Conservation (phyloP, 2,329 filamentous ascomycete species). For the Aspergillus sclerotialis region DNA sequence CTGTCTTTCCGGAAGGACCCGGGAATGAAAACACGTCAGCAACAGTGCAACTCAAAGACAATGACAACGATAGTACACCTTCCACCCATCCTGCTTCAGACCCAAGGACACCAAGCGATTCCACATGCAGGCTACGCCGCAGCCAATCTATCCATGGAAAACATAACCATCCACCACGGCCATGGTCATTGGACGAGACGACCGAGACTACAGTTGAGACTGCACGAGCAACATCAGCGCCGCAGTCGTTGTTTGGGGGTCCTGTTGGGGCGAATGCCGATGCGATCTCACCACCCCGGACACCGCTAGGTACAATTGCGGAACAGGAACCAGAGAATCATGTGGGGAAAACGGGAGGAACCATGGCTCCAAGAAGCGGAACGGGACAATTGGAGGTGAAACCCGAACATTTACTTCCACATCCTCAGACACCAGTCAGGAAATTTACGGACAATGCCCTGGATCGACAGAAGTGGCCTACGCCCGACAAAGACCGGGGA, state of each 20-base stretch:
- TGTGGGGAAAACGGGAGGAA: constrained; percentile 31
- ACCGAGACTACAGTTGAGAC: constrained; percentile 13
- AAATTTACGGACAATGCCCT: constrained; percentile 29
- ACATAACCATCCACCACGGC: constrained; percentile 18
- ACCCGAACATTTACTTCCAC: constrained; percentile 31
- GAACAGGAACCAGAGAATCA: constrained; percentile 38
- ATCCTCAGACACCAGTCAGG: constrained; percentile 21
- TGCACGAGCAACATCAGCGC: constrained; percentile 16
- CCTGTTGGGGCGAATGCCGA: constrained; percentile 20
- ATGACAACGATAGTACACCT: too few species aligned
- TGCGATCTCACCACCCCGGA: constrained; percentile 29
- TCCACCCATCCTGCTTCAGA: constrained; percentile 18
- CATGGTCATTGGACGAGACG: constrained; percentile 24
- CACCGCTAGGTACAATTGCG: constrained; percentile 45
- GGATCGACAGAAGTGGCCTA: constrained; percentile 24
- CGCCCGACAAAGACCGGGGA: constrained; percentile 13
- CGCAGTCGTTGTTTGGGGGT: constrained; percentile 28
- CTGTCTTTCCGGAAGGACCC: too few species aligned
- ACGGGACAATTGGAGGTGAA: constrained; percentile 33
- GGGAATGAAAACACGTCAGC: too few species aligned
- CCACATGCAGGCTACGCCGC: constrained; percentile 23
- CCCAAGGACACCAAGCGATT: constrained; percentile 11
- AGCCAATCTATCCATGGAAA: constrained; percentile 32
- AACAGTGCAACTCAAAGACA: too few species aligned
- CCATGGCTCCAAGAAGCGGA: constrained; percentile 24